Evolutionary conservation across 495 filamentous ascomycete genomes (phyloP).

Genomic region (Penicillium nucicola): DNA sequence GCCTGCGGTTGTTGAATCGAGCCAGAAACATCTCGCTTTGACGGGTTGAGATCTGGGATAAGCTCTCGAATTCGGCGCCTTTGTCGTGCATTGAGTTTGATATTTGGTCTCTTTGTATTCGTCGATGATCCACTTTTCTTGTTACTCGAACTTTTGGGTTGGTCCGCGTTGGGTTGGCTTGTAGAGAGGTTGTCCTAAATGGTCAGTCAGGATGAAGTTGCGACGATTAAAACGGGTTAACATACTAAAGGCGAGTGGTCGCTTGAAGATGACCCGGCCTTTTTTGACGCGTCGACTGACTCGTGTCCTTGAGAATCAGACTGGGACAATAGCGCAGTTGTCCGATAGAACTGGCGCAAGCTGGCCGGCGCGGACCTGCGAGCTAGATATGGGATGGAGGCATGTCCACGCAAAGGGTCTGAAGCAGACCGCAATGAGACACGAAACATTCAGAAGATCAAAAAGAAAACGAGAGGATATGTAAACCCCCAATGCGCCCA

Average conservation of each 20-base stretch:
- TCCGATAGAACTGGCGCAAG: conserved; percentile 28
- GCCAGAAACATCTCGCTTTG: no score
- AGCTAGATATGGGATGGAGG: conserved; percentile 36
- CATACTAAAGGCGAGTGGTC: no score
- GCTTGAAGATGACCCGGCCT: background rate
- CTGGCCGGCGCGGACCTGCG: conserved; percentile 20
- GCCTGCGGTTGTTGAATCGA: no score
- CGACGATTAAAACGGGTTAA: background rate
- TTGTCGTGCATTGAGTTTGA: no score
- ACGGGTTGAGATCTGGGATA: no score
- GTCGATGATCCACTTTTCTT: no score
- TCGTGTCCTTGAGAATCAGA: background rate
- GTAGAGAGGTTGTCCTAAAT: no score
- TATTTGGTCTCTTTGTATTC: no score
- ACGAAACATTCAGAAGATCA: conserved; percentile 37
- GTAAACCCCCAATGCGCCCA: background rate
- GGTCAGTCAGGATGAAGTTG: no score
- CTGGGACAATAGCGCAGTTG: conserved; percentile 9
- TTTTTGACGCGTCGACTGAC: background rate
- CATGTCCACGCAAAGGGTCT: conserved; percentile 37
- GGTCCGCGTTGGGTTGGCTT: no score
- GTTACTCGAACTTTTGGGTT: no score
- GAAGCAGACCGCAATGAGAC: conserved; percentile 37
- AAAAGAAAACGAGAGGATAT: conserved; percentile 1
- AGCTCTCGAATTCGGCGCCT: no score